Evolutionary conservation across 164 flowering plant genomes (phyloP).

Genomic region (Berberis thunbergii): DNA sequence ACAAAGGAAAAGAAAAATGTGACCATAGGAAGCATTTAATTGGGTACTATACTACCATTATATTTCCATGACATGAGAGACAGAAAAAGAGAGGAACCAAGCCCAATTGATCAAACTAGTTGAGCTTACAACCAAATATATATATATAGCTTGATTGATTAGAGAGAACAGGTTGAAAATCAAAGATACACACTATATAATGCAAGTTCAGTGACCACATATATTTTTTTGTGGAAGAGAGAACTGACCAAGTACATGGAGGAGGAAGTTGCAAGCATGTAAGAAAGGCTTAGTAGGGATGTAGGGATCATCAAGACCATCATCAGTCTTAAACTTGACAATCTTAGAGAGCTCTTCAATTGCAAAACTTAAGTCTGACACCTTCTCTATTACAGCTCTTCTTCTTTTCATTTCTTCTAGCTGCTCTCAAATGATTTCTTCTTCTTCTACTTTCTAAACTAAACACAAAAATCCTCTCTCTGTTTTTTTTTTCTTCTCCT

Average conservation of each 20-base stretch:
- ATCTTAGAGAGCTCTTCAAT: slow-evolving; percentile 52
- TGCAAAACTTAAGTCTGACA: slow-evolving; percentile 45
- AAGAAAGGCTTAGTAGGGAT: slow-evolving; percentile 58
- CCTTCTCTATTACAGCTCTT: slow-evolving; percentile 37
- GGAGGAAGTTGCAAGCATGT: slow-evolving; percentile 43
- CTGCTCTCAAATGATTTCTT: not conserved
- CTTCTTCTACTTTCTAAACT: not conserved
- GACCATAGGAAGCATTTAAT: not conserved
- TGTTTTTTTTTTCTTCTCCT: not conserved
- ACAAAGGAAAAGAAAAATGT: slow-evolving; percentile 12
- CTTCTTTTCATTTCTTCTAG: slow-evolving; percentile 31
- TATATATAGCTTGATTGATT: too few species aligned
- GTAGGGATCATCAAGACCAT: not conserved
- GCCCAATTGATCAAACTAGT: too few species aligned
- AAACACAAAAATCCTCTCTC: not conserved
- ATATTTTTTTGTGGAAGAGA: not conserved
- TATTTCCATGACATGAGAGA: not conserved
- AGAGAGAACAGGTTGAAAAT: too few species aligned
- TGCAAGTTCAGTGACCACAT: not conserved
- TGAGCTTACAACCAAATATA: too few species aligned
- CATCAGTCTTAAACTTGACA: slow-evolving; percentile 17
- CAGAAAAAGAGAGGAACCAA: not conserved
- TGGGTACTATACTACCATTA: not conserved
- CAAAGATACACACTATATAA: not conserved
- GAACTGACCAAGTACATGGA: slow-evolving; percentile 68